Base-by-base conservation (phyloP, 2,329 filamentous ascomycete species). In the Grosmannia clavigera region DNA sequence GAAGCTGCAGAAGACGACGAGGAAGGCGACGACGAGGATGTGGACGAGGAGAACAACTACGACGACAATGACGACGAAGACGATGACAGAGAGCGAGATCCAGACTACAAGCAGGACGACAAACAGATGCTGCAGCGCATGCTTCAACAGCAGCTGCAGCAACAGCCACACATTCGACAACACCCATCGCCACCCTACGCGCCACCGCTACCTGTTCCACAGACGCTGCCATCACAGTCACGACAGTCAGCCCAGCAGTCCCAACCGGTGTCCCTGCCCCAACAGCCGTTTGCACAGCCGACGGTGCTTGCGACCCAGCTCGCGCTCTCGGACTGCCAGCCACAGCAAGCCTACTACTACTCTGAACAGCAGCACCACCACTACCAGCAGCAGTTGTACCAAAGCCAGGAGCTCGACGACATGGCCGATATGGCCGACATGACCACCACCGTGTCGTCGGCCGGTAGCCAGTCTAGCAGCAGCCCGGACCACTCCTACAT, bases 401-500 rank as follows among this genome's bases (percentile, higher is more conserved):
- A n/a, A 3, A 48, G 29, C 33, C 33, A 35, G 19, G 22, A 51
- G 22, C 25, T 43, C 25, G 58, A 59, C 29, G 58, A 59, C 27
- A 48, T 59, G 58, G 51, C 33, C 27, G 58, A 59, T 25, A 38
- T 58, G 22, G 35, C 35, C 9, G 35, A 38, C 40, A n/a, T 29
- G 27, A 9, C 27, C 31, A 52, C 33, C 38, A 57, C 35, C 12
- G 55, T 43, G 3, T 62, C 61, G 3, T 56, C 61, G 6, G 59
- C 59, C 10, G 54, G 52, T 11, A 64, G 62, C 59, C 61, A 60
- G 55, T 58, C 59, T 7, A 58, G 56, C 46, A 61, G 59, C 58
- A 64, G 62, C 11, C 56, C 62, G 2, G 62, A 61, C 33, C 55
- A 61, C 12, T 62, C 62, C 22, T 64, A 53, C 31, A 38, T 62